A percentile compares a stretch with the other conserved stretches of the same genome.
phyloP scores from a whole-genome alignment of 2,329 filamentous ascomycete species.

The Pezicula radicicola region DNA sequence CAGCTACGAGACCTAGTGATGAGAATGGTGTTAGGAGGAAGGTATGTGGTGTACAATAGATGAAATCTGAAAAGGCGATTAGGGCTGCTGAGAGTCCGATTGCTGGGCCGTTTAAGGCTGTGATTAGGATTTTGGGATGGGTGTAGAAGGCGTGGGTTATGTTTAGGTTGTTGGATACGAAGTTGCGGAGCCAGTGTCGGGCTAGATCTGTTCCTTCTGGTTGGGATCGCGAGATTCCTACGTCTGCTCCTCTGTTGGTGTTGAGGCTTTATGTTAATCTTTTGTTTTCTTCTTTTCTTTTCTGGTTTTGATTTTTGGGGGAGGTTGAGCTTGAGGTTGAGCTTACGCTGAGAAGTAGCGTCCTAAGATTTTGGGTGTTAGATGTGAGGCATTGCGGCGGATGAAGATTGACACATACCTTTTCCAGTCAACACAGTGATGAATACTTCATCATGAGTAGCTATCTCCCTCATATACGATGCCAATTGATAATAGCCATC shows the following conservation, averaged over 20 bases:
- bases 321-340: not conserved
- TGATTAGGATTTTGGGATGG: constrained; percentile 90
- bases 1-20: constrained; percentile 83
- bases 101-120: constrained; percentile 87
- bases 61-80: constrained; percentile 82
- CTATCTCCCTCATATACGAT: constrained; percentile 72
- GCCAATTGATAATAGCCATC: constrained; percentile 76
- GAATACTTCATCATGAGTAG: constrained; percentile 73
- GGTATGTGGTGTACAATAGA: constrained; percentile 78
- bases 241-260: constrained; percentile 69
- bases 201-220: constrained; percentile 37
- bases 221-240: constrained; percentile 50
- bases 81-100: constrained; percentile 86
- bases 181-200: constrained; percentile 61
- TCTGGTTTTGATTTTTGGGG: not conserved
- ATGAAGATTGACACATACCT: constrained; percentile 49
- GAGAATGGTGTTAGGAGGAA: constrained; percentile 92
- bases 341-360: constrained; percentile 80
- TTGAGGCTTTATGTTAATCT: not conserved
- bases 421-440: constrained; percentile 83
- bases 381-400: not conserved
- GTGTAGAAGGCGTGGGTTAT: constrained; percentile 86
- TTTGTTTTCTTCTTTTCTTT: no score
- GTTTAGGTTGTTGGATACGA: constrained; percentile 86
- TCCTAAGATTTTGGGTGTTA: constrained; percentile 14